Conservation (phyloP, 225 moss, liverwort and hornwort species). For the Lunularia cruciata region DNA sequence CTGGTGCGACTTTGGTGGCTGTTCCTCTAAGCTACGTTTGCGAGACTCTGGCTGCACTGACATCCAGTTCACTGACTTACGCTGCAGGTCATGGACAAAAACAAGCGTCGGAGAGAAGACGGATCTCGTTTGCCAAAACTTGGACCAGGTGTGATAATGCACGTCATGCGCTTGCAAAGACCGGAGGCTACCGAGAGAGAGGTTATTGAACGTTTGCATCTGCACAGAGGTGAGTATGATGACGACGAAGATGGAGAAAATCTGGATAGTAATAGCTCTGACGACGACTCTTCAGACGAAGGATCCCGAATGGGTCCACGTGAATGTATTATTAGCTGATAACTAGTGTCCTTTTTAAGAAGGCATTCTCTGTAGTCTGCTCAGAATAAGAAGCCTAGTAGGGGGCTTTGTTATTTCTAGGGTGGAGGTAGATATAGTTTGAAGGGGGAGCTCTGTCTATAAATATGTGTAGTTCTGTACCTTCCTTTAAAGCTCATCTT, state of each 20-base stretch:
- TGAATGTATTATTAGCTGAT: constrained; percentile 85
- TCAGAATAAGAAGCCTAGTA: background rate
- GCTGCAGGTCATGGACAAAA: constrained; percentile 67
- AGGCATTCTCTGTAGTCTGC: background rate
- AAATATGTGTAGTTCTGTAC: background rate
- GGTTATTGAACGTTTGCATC: constrained; percentile 48
- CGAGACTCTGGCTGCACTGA: no score
- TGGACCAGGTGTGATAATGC: constrained; percentile 63
- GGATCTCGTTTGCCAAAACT: constrained; percentile 42
- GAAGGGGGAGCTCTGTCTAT: background rate
- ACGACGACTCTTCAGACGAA: constrained; percentile 69
- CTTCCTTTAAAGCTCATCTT: background rate
- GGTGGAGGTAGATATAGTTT: background rate
- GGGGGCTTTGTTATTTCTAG: background rate
- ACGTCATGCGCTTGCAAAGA: constrained; percentile 62
- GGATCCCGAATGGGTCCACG: constrained; percentile 59
- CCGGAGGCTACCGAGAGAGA: constrained; percentile 44
- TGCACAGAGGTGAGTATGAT: constrained; percentile 57
- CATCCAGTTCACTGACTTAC: constrained; percentile 15
- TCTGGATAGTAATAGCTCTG: constrained; percentile 68
- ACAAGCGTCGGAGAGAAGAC: constrained; percentile 63
- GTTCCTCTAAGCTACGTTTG: no score
- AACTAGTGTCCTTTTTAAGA: background rate
- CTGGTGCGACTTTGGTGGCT: no score
- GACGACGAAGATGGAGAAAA: constrained; percentile 49